phyloP scores from a whole-genome alignment of 2,329 filamentous ascomycete species.

The Mollisia scopiformis region DNA sequence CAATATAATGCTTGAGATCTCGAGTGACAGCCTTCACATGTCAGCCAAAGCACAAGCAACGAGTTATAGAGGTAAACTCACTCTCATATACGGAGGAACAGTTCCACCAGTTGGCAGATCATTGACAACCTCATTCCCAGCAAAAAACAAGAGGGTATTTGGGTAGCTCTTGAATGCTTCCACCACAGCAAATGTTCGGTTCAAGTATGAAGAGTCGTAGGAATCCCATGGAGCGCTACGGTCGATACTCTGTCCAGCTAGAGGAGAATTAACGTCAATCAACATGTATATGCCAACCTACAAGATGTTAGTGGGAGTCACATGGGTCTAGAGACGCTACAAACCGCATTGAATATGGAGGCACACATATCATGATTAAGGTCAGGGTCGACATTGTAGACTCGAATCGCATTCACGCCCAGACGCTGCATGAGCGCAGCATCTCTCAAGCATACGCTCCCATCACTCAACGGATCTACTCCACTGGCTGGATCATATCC shows the following conservation, averaged over 20 bases:
- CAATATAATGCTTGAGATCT: slow-evolving; percentile 81
- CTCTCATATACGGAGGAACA: slow-evolving; percentile 69
- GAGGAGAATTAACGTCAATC: slow-evolving; percentile 69
- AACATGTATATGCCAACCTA: slow-evolving; percentile 68
- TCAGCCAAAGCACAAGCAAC: slow-evolving; percentile 12
- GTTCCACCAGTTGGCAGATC: slow-evolving; percentile 59
- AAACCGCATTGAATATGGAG: slow-evolving; percentile 65
- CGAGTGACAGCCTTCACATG: slow-evolving; percentile 67
- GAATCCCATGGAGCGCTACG: slow-evolving; percentile 58
- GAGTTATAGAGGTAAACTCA: slow-evolving; percentile 16
- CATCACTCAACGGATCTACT: slow-evolving; percentile 63
- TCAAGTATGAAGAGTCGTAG: slow-evolving; percentile 63
- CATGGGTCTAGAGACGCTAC: slow-evolving; percentile 30
- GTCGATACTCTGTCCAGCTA: slow-evolving; percentile 59
- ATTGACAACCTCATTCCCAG: slow-evolving; percentile 79
- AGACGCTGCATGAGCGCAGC: slow-evolving; percentile 67
- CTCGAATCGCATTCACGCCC: slow-evolving; percentile 67
- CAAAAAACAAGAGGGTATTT: slow-evolving; percentile 74
- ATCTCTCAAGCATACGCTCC: slow-evolving; percentile 62
- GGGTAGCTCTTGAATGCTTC: slow-evolving; percentile 70
- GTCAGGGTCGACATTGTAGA: slow-evolving; percentile 70
- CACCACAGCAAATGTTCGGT: slow-evolving; percentile 68
- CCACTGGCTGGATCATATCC: slow-evolving; percentile 58
- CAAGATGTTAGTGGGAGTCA: slow-evolving; percentile 1
- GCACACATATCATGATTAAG: slow-evolving; percentile 69